phyloP scores from a whole-genome alignment of 768 basidiomycete species.

The Dendrothele bispora region DNA sequence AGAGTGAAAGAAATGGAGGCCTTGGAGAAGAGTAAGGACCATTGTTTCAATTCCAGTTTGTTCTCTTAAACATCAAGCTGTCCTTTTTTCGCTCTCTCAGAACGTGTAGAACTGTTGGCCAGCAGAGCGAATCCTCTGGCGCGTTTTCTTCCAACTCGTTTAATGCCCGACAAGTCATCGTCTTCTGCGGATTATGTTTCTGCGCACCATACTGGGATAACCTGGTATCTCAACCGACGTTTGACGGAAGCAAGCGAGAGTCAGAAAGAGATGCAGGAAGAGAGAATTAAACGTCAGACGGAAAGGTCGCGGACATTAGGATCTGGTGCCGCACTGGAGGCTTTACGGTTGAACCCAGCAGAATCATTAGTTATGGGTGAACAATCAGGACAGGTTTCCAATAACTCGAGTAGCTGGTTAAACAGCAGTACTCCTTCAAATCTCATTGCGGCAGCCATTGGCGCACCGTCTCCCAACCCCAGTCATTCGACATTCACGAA shows the following conservation, averaged over 20 bases:
- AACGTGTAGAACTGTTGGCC: constrained; percentile 64
- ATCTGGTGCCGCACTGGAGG: constrained; percentile 71
- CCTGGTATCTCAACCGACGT: constrained; percentile 85
- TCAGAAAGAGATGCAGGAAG: constrained; percentile 91
- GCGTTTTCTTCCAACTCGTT: constrained; percentile 69
- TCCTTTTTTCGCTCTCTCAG: constrained; percentile 43
- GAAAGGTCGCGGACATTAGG: constrained; percentile 85
- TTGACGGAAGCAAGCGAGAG: constrained; percentile 76
- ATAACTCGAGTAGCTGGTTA: constrained; percentile 53
- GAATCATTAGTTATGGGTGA: constrained; percentile 16
- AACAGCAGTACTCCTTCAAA: constrained; percentile 58
- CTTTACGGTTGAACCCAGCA: constrained; percentile 39
- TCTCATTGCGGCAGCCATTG: constrained; percentile 62
- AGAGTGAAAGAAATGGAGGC: constrained; percentile 86
- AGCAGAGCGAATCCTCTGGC: constrained; percentile 64
- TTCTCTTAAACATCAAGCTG: no score
- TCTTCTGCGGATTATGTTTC: constrained; percentile 70
- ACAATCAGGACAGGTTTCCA: constrained; percentile 14
- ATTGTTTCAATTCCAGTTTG: no score
- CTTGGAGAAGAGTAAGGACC: constrained; percentile 79
- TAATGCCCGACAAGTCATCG: constrained; percentile 56
- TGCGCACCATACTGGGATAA: constrained; percentile 92
- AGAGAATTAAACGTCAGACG: constrained; percentile 83
- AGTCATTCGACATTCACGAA: constrained; percentile 21
- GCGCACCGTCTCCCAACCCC: constrained; percentile 37